Conservation (phyloP, 768 basidiomycete genomes). For the Phaeotremella skinneri region DNA sequence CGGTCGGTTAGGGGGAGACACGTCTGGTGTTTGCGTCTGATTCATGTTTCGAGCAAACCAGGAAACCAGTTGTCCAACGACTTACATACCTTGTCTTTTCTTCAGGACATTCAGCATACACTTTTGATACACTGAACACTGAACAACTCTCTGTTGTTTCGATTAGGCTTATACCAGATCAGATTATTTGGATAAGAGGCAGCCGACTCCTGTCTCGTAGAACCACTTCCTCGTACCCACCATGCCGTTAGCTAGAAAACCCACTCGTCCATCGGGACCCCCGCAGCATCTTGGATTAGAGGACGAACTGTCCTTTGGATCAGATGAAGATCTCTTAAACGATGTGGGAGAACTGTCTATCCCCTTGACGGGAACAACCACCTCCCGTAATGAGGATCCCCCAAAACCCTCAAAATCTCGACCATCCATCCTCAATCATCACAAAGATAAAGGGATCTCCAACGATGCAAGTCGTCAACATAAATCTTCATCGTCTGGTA, state of each 20-base stretch:
- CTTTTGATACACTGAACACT: no score
- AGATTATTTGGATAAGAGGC: no score
- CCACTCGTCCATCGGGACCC: background rate
- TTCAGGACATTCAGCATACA: no score
- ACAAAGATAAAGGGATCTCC: background rate
- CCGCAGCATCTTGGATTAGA: conserved; percentile 21
- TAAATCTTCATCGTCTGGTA: no score
- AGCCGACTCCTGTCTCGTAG: no score
- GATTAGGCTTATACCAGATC: no score
- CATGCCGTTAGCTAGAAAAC: background rate
- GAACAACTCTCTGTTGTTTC: no score
- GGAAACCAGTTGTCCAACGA: no score
- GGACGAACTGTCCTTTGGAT: conserved; percentile 31
- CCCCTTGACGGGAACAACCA: background rate
- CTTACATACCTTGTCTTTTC: no score
- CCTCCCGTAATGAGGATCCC: background rate
- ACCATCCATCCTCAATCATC: background rate
- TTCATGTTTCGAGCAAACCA: no score
- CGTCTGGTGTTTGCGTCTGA: background rate
- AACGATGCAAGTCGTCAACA: background rate
- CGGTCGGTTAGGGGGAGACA: background rate
- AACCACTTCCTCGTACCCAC: no score
- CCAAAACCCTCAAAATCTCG: background rate
- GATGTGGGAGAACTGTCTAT: conserved; percentile 18
- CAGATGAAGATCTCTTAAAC: conserved; percentile 29